phyloP scores from a whole-genome alignment of 371 early-diverging fungal genomes.

The Circinella minor region DNA sequence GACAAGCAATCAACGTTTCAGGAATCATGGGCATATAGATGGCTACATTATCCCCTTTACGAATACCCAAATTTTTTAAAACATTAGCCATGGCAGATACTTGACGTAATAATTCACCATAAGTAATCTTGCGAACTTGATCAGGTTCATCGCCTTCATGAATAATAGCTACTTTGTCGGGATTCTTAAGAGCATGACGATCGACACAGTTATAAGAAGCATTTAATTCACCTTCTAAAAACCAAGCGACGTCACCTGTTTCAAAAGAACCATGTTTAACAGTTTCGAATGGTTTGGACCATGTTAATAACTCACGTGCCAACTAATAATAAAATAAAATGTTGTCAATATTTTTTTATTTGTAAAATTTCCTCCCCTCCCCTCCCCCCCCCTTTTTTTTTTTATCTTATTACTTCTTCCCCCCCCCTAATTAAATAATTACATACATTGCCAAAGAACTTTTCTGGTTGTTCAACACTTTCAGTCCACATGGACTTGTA shows the following conservation, averaged over 20 bases:
- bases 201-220: slow-evolving; percentile 97
- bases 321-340: slow-evolving; percentile 39
- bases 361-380: no score
- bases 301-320: slow-evolving; percentile 74
- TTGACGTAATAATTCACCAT: slow-evolving; percentile 79
- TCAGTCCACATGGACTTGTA: slow-evolving; percentile 81
- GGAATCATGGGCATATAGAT: slow-evolving; percentile 99
- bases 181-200: slow-evolving; percentile 81
- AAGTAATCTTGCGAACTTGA: slow-evolving; percentile 76
- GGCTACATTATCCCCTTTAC: slow-evolving; percentile 92
- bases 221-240: slow-evolving; percentile 93
- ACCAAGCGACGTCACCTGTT: slow-evolving; percentile 90
- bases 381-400: no score
- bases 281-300: slow-evolving; percentile 79
- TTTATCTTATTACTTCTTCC: background rate
- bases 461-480: slow-evolving; percentile 74
- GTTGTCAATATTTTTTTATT: background rate
- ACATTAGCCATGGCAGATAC: slow-evolving; percentile 87
- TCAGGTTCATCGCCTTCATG: slow-evolving; percentile 92
- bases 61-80: slow-evolving; percentile 77
- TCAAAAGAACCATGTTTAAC: slow-evolving; percentile 69
- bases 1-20: slow-evolving; percentile 87
- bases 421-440: background rate
- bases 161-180: slow-evolving; percentile 82
- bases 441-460: slow-evolving; percentile 29